phyloP scores from a whole-genome alignment of 2,329 filamentous ascomycete genomes.

The Leptodontidium sp. region DNA sequence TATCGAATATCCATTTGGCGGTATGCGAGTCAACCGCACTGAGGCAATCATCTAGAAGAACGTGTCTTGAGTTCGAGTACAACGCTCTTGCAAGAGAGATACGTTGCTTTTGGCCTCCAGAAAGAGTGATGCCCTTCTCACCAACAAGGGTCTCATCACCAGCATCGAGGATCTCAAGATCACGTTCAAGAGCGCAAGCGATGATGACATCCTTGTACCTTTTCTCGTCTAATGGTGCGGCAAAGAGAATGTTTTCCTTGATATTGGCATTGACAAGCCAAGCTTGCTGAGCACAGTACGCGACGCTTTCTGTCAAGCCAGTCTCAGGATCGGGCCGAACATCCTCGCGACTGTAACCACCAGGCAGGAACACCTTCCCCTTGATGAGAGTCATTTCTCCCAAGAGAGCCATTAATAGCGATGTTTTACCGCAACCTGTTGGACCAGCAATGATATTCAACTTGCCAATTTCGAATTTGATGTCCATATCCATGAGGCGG shows the following conservation, averaged over 20 bases:
- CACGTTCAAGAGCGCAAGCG: slow-evolving; percentile 89
- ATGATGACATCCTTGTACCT: slow-evolving; percentile 89
- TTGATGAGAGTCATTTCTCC: slow-evolving; percentile 92
- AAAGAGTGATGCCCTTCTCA: slow-evolving; percentile 96
- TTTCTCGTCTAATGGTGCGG: slow-evolving; percentile 79
- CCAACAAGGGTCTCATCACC: slow-evolving; percentile 95
- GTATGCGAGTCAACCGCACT: slow-evolving; percentile 98
- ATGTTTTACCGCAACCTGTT: slow-evolving; percentile 95
- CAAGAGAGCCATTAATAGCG: slow-evolving; percentile 91
- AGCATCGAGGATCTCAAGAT: slow-evolving; percentile 89
- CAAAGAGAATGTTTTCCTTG: slow-evolving; percentile 94
- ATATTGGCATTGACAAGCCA: slow-evolving; percentile 98
- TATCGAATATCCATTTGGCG: slow-evolving; percentile 96
- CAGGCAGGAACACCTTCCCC: slow-evolving; percentile 82
- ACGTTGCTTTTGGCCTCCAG: slow-evolving; percentile 95
- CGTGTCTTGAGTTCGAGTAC: slow-evolving; percentile 92
- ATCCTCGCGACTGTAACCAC: slow-evolving; percentile 82
- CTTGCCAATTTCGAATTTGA: slow-evolving; percentile 84
- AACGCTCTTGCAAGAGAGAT: slow-evolving; percentile 96
- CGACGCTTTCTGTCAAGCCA: slow-evolving; percentile 87
- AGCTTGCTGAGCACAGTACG: slow-evolving; percentile 95
- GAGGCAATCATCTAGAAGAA: slow-evolving; percentile 93
- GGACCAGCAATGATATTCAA: slow-evolving; percentile 93
- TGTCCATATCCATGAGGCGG: slow-evolving; percentile 81
- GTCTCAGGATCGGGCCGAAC: slow-evolving; percentile 83